Evolutionary conservation across 208 protist species (phyloP), one percentile per base, ranked within the genome.

Genomic region (Acanthamoeba pearcei): DNA sequence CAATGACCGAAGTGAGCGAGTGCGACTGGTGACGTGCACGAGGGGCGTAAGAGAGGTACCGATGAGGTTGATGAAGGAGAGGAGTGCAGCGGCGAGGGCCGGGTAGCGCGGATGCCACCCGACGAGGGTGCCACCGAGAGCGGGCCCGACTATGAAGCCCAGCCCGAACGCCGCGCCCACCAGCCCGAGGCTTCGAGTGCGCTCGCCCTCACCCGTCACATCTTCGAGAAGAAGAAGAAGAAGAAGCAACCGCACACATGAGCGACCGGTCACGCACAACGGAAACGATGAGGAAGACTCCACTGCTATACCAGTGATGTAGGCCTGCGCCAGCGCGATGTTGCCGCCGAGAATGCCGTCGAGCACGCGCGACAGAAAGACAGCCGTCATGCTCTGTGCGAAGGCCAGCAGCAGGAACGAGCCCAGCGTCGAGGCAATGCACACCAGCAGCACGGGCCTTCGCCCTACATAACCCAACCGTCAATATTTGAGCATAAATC

Each of bases 321-420:
- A 90, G 53, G 82, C 82, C 82, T 90, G 82, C 4, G 82, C 82
- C 53, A 90, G 32, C 13, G 82, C 49, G n/a, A 90, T 90, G 57
- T 90, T 90, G 82, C 82, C 82, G n/a, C 82, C 82, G 29, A 90
- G 57, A 17, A 90, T 60, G 29, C 82, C 82, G 55, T 90, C 82
- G 29, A 90, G 46, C 8, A 90, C 51, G 55, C 82, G 82, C 19
- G 55, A 70, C 32, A 66, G 12, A 15, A 90, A 60, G 51, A 90
- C 82, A 4, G n/a, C 55, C 19, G 27, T 90, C 82, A 90, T 60
- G 82, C 55, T 90, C 55, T 68, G 53, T 12, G 82, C 82, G 35
- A 29, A 62, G 4, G 82, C 57, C 82, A 90, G 55, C 82, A 90
- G 6, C 53, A 90, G 51, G 57, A 90, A 90, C 0, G 82, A 90